Evolutionary conservation across 1,284 basidiomycete genomes (phyloP).

Genomic region (Takashimella koratensis): DNA sequence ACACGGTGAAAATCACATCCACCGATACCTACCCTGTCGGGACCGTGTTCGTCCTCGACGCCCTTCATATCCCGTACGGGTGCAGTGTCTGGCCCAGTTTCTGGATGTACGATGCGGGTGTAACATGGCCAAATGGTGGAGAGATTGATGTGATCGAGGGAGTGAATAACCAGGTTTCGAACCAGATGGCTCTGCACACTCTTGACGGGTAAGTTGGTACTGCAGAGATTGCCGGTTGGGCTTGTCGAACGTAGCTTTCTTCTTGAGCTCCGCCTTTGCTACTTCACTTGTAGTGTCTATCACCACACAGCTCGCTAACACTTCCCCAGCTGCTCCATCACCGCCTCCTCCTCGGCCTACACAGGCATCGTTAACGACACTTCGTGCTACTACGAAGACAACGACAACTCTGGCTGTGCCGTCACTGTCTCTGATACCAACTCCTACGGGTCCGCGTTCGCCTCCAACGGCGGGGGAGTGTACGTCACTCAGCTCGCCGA

Average conservation of each 20-base stretch:
- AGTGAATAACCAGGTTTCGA: constrained; percentile 68
- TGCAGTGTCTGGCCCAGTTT: constrained; percentile 38
- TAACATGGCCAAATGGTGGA: constrained; percentile 63
- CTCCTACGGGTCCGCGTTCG: constrained; percentile 35
- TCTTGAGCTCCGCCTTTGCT: too few relatives aligned
- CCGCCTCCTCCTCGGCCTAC: constrained; percentile 17
- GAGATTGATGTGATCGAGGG: constrained; percentile 81
- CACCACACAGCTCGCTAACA: too few relatives aligned
- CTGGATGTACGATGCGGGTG: constrained; percentile 23
- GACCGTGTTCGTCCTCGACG: constrained; percentile 63
- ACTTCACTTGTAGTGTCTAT: too few relatives aligned
- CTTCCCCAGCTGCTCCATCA: constrained; percentile 26
- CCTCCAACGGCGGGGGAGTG: constrained; percentile 45
- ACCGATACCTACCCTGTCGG: constrained; percentile 60
- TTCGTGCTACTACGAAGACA: constrained; percentile 31
- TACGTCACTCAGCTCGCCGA: constrained; percentile 64
- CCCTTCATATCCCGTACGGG: constrained; percentile 60
- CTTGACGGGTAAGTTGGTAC: constrained; percentile 16
- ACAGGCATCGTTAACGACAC: constrained; percentile 28
- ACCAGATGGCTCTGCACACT: constrained; percentile 77
- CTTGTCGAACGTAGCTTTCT: too few relatives aligned
- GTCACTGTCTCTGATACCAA: constrained; percentile 25
- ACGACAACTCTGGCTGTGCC: constrained; percentile 60
- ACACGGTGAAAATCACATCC: constrained; percentile 63
- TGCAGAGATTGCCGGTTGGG: too few relatives aligned